Base-by-base conservation (phyloP, 2,329 filamentous ascomycete species). In the Microsporum ferrugineum region DNA sequence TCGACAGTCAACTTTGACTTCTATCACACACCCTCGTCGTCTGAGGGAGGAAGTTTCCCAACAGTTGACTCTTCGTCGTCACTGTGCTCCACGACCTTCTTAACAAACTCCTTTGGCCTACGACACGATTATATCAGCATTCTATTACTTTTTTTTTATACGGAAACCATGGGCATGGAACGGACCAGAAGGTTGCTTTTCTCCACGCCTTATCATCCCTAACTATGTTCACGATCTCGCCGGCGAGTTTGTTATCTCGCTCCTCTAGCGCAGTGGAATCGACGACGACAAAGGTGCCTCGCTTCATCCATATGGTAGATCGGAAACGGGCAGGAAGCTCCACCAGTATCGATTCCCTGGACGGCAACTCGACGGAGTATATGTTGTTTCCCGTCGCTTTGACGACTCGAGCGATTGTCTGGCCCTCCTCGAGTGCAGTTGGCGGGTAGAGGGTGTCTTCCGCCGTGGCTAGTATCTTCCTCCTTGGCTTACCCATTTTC, bases 221-320 rank as follows among this genome's bases (percentile, higher is more conserved):
- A 41, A 97, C 91, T 39, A 97, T 84, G 70, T 96, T 96, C 66
- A 95, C 81, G 68, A 99, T 96, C 73, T 96, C 89, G 12, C 92
- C 94, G 59, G 83, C 81, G 10, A 95, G 82, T 72, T 90, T 91
- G 68, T 90, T 90, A 51, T 87, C 86, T 58, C 85, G 77, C 29
- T 82, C 84, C 33, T 85, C 84, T 41, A 86, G 78, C 1, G 82
- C 79, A 34, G 80, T 79, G 29, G 83, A 87, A 66, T 97, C 88
- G 12, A 96, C 81, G 8, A 97, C 76, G 34, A 96, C 91, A 73
- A 87, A 97, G 0, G 90, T 89, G 34, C 91, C 88, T 17, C 90
- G 85, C 74, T 88, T 91, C 72, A 97, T 88, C 89, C 90, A 97
- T 65, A 97, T 89, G 1, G 89, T 94, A 65, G 89, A 94, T 63